Evolutionary conservation across 257 asterid species (phyloP).

Genomic region (Penstemon barbatus): DNA sequence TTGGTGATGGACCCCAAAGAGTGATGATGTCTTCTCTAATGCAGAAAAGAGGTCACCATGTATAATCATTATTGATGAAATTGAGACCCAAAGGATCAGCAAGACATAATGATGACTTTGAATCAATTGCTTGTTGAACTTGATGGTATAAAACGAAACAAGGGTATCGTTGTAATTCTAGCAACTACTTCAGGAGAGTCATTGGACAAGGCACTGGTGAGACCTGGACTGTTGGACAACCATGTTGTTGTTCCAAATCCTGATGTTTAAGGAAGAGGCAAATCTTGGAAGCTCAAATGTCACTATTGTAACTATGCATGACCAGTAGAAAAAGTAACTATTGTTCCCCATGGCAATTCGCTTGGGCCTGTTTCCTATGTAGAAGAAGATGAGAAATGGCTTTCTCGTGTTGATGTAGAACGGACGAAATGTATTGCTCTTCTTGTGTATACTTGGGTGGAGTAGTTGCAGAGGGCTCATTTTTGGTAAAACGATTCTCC

Average conservation of each 20-base stretch:
- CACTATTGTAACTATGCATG: constrained; percentile 75
- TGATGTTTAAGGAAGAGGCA: constrained; percentile 93
- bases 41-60: constrained; percentile 96
- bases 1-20: constrained; percentile 96
- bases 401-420: constrained; percentile 67
- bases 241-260: constrained; percentile 95
- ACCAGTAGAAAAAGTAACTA: constrained; percentile 88
- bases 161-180: constrained; percentile 90
- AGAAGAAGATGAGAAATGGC: constrained; percentile 85
- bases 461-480: constrained; percentile 88
- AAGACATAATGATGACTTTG: constrained; percentile 87
- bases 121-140: constrained; percentile 94
- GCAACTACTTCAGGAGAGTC: constrained; percentile 94
- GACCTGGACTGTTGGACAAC: constrained; percentile 94
- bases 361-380: constrained; percentile 89
- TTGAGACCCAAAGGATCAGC: constrained; percentile 94
- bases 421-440: no score
- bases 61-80: constrained; percentile 84
- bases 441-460: constrained; percentile 63
- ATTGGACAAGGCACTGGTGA: constrained; percentile 87
- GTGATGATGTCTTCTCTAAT: constrained; percentile 91
- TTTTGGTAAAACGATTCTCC: constrained; percentile 81
- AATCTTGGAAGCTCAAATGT: constrained; percentile 88
- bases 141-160: constrained; percentile 94
- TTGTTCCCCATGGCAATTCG: constrained; percentile 84